Evolutionary conservation across 2,329 filamentous ascomycete genomes (phyloP), one percentile per base, ranked within the genome.

Genomic region (Cercospora sp.): DNA sequence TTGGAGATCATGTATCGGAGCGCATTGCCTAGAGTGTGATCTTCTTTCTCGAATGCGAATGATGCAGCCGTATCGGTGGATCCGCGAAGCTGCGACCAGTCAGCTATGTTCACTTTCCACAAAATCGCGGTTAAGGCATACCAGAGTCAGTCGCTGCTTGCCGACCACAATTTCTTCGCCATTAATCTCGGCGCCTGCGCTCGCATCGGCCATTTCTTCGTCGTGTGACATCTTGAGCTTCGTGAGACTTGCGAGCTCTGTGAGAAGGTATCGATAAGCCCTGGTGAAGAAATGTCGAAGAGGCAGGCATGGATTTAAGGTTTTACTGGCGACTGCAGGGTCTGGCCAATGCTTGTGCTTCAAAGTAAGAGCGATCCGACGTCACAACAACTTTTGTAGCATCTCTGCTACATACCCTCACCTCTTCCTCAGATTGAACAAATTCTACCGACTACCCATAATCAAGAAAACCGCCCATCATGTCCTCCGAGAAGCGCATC

Each of bases 1-100:
- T 98, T 98, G 92, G 97, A 97, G 76, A 99, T 96, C 71, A 97
- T 91, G 79, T 94, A 98, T 76, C 95, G 88, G 74, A 99, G 82
- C 9, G 94, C 93, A 80, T 99, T 99, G 30, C 95, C 95, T 63
- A 99, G 84, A 0, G 95, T 99, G 81, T 99, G 95, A 53, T 96
- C 93, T 82, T 99, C 95, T 57, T 92, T 90, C 68, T 91, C 88
- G 75, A 99, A 97, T 79, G 98, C 92, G 78, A 98, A 99, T 16
- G 93, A 97, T 31, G 95, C 95, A 4, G 94, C 94, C 8, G 91
- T 94, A 60, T 94, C 91, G 16, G 81, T 91, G 65, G 92, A 91
- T 59, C 94, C 94, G 40, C 93, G 91, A 30, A 97, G 84, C 94
- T 97, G 69, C 63, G 7, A 48, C n/a, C 31, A 31, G 59, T 67